These are phyloP conservation scores for Clavispora vitiphila DNA, from an alignment of 805 yeast genomes.

Conservation along the genomic window DNA sequence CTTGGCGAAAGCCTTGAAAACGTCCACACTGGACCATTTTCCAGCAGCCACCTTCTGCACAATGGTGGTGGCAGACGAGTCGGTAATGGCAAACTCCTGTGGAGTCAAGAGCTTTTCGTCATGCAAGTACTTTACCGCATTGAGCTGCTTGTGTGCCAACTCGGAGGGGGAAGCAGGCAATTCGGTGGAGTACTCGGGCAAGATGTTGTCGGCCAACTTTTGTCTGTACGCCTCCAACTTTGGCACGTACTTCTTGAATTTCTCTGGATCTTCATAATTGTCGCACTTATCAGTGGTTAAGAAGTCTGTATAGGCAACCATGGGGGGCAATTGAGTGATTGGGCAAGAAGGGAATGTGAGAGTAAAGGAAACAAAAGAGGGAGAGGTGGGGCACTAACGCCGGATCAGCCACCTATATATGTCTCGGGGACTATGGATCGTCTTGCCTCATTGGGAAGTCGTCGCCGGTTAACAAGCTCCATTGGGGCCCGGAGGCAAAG, in stretches of 20 bases:
- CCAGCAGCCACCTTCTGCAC: slow-evolving; percentile 42
- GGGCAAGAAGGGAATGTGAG: neutral
- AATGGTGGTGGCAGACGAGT: slow-evolving; percentile 37
- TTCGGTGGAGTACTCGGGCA: slow-evolving; percentile 32
- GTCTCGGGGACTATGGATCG: neutral
- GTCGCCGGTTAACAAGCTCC: neutral
- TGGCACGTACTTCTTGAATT: slow-evolving; percentile 40
- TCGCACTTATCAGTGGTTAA: slow-evolving; percentile 28
- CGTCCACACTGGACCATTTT: slow-evolving; percentile 44
- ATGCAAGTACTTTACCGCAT: slow-evolving; percentile 29
- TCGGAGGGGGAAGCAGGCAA: slow-evolving; percentile 31
- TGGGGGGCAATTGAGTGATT: neutral
- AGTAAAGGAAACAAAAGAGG: neutral
- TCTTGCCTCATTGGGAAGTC: neutral
- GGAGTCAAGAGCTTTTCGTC: slow-evolving; percentile 31
- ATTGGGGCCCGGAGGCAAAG: neutral
- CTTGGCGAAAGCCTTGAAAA: slow-evolving; percentile 60
- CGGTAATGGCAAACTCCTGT: slow-evolving; percentile 41
- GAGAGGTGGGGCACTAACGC: neutral
- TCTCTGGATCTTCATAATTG: slow-evolving; percentile 36
- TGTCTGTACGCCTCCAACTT: slow-evolving; percentile 39
- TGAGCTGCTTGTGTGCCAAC: slow-evolving; percentile 33
- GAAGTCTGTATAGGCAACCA: slow-evolving; percentile 19
- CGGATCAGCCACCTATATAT: neutral
- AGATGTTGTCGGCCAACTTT: slow-evolving; percentile 35